These are phyloP conservation scores for Cucumis variabilis DNA, from an alignment of 331 rosid genomes.

Conservation along the genomic window DNA sequence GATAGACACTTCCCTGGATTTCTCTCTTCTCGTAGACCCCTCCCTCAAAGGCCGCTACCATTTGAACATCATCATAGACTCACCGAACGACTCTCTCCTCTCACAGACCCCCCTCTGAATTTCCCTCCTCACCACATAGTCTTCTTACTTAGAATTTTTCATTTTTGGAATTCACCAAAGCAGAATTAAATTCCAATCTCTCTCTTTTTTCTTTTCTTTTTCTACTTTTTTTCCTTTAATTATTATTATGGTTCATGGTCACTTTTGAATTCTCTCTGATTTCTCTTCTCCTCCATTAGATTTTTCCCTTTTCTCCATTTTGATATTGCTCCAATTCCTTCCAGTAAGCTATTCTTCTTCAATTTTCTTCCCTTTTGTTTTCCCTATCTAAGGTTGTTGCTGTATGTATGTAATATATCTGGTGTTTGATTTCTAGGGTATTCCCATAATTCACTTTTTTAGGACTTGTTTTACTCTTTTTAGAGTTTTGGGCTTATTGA, in stretches of 20 bases:
- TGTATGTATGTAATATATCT: not conserved
- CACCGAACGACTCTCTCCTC: too few species aligned
- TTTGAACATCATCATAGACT: too few species aligned
- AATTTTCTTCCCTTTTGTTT: not conserved
- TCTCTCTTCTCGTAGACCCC: too few species aligned
- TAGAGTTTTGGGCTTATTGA: not conserved
- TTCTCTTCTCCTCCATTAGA: not conserved
- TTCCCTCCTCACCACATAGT: not conserved
- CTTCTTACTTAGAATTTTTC: not conserved
- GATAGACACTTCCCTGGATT: too few species aligned
- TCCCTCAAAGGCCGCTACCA: too few species aligned
- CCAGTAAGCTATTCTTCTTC: not conserved
- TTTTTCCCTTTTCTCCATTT: not conserved
- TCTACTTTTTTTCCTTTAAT: not conserved
- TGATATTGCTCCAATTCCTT: not conserved
- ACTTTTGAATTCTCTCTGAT: not conserved
- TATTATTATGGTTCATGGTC: not conserved
- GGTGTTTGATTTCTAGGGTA: slow-evolving; percentile 24
- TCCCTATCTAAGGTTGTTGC: not conserved
- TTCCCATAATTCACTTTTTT: not conserved
- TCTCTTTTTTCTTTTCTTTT: not conserved
- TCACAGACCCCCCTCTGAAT: too few species aligned
- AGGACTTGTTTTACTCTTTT: not conserved
- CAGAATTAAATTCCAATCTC: too few species aligned
- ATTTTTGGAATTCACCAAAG: not conserved